Evolutionary conservation across 306 rosid species (phyloP).

Genomic region (Lathyrus sativus): DNA sequence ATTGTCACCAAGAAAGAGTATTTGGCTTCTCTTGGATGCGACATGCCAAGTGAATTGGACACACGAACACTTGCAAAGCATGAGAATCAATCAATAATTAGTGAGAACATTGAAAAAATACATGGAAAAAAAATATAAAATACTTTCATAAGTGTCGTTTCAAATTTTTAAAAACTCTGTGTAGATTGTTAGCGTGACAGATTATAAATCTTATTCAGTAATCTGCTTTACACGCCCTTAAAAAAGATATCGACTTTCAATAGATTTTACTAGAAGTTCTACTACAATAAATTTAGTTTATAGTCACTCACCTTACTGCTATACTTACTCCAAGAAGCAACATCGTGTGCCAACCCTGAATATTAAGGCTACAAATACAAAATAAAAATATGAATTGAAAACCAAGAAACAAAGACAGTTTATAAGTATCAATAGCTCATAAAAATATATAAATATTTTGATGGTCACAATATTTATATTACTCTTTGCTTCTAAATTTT

Average conservation of each 20-base stretch:
- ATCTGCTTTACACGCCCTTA: no score
- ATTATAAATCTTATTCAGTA: no score
- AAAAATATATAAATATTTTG: neutral
- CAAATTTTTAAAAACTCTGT: no score
- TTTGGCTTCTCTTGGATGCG: constrained; percentile 59
- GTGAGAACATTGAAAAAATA: neutral
- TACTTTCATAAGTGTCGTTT: neutral
- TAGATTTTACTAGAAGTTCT: neutral
- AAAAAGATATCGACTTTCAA: no score
- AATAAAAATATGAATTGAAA: constrained; percentile 4
- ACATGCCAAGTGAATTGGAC: constrained; percentile 59
- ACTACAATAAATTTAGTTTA: neutral
- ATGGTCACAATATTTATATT: no score
- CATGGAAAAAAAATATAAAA: neutral
- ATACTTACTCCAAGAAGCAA: constrained; percentile 34
- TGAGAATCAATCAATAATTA: constrained; percentile 18
- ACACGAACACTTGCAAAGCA: constrained; percentile 52
- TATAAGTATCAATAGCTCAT: neutral
- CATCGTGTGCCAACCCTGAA: constrained; percentile 23
- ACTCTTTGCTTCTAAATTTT: no score
- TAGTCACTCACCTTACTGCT: constrained; percentile 40
- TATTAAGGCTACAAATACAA: constrained; percentile 28
- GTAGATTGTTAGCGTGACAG: no score
- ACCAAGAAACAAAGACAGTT: neutral
- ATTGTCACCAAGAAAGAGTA: constrained; percentile 51